phyloP scores from a whole-genome alignment of 805 yeast genomes.

The Sporopachydermia lactativora region DNA sequence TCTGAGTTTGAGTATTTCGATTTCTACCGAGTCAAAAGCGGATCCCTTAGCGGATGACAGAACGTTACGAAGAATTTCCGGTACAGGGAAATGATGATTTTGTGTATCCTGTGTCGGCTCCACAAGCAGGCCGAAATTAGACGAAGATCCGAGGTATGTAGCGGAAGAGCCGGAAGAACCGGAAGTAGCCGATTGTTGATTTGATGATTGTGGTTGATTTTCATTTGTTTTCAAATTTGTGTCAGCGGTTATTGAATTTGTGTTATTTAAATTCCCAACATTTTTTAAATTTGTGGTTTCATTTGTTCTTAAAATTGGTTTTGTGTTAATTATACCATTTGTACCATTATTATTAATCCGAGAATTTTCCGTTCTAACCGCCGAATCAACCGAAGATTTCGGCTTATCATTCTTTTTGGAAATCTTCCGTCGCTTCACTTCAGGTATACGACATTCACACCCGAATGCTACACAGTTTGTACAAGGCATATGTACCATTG shows the following conservation, averaged over 20 bases:
- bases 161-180: constrained; percentile 8
- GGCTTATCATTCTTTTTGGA: constrained; percentile 15
- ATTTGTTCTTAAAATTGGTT: constrained; percentile 9
- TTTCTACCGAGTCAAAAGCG: constrained; percentile 40
- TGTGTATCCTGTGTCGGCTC: constrained; percentile 32
- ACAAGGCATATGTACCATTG: constrained; percentile 41
- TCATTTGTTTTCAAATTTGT: constrained; percentile 4
- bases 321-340: constrained; percentile 6
- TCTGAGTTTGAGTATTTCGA: constrained; percentile 44
- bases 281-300: constrained; percentile 2
- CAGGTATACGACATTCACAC: constrained; percentile 58
- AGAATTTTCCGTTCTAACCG: constrained; percentile 7
- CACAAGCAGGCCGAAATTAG: constrained; percentile 33
- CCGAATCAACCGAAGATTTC: constrained; percentile 9
- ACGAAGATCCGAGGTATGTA: constrained; percentile 40
- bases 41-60: constrained; percentile 16
- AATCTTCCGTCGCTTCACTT: constrained; percentile 31
- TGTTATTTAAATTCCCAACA: constrained; percentile 6
- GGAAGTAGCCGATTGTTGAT: constrained; percentile 9
- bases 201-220: constrained; percentile 12
- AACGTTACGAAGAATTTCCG: constrained; percentile 13
- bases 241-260: constrained; percentile 10
- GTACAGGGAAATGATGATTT: constrained; percentile 23
- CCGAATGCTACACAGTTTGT: constrained; percentile 63
- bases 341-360: constrained; percentile 4